Evolutionary conservation across 805 yeast genomes (phyloP).

Genomic region (Saccharomycopsis olivae): DNA sequence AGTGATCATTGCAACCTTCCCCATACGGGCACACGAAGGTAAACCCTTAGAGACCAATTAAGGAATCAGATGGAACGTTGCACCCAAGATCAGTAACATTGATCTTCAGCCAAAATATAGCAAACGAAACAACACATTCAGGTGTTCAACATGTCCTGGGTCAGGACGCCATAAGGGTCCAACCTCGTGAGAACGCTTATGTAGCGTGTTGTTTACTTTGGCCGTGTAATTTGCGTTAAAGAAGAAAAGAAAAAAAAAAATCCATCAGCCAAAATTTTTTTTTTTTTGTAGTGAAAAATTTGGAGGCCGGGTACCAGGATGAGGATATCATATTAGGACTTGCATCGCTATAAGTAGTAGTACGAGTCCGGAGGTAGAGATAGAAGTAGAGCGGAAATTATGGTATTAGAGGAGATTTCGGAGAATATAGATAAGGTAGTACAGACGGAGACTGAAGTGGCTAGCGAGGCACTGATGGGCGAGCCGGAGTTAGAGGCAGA

Average conservation of each 20-base stretch:
- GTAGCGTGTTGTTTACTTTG: slow-evolving; percentile 29
- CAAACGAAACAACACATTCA: slow-evolving; percentile 27
- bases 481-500: too few relatives aligned
- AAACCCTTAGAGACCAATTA: slow-evolving; percentile 37
- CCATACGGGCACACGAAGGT: slow-evolving; percentile 61
- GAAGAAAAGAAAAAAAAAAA: slow-evolving; percentile 12
- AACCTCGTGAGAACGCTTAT: slow-evolving; percentile 52
- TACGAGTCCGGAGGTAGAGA: too few relatives aligned
- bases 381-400: too few relatives aligned
- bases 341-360: too few relatives aligned
- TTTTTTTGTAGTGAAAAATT: neutral
- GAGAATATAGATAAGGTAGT: too few relatives aligned
- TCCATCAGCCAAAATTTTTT: slow-evolving; percentile 1
- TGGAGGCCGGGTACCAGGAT: neutral
- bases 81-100: slow-evolving; percentile 54
- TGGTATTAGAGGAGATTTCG: too few relatives aligned
- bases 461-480: too few relatives aligned
- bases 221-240: slow-evolving; percentile 46
- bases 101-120: slow-evolving; percentile 32
- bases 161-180: slow-evolving; percentile 43
- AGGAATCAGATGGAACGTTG: slow-evolving; percentile 41
- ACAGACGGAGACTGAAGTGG: too few relatives aligned
- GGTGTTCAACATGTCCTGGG: slow-evolving; percentile 52
- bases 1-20: slow-evolving; percentile 52
- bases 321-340: too few relatives aligned